A percentile compares a stretch with the other conserved stretches of the same genome.
These are phyloP conservation scores for Lactarius evosmus DNA, from an alignment of 768 basidiomycete species.

Conservation along the genomic window DNA sequence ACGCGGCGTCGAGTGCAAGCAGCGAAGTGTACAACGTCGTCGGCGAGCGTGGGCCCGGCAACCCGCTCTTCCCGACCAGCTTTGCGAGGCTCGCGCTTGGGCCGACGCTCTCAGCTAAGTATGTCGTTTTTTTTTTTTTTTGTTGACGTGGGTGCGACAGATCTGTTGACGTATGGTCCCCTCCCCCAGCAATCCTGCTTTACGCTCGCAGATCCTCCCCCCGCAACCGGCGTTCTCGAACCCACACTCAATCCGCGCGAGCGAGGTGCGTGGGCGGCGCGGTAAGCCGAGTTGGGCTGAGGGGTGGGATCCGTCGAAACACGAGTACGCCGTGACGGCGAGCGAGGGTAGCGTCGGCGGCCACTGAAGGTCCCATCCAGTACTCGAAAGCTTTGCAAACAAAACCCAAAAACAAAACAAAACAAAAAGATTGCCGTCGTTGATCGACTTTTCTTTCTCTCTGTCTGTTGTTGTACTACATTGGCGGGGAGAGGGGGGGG, in stretches of 20 bases:
- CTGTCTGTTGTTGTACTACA: background rate
- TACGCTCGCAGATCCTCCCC: conserved; percentile 34
- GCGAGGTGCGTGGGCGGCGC: conserved; percentile 28
- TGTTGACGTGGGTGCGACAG: background rate
- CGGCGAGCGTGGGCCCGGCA: conserved; percentile 66
- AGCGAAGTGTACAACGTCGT: conserved; percentile 45
- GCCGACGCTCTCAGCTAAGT: conserved; percentile 62
- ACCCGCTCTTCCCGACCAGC: conserved; percentile 78
- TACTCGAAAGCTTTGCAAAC: too few species aligned
- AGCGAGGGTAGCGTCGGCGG: conserved; percentile 37
- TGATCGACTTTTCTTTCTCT: too few species aligned
- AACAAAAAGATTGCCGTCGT: too few species aligned
- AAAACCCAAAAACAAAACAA: too few species aligned
- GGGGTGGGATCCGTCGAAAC: conserved; percentile 40
- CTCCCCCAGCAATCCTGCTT: conserved; percentile 28
- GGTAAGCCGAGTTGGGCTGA: conserved; percentile 40
- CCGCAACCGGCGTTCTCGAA: conserved; percentile 32
- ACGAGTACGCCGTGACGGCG: conserved; percentile 45
- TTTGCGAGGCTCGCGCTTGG: conserved; percentile 65
- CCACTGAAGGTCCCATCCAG: too few species aligned
- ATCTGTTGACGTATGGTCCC: background rate
- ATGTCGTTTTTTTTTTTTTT: conserved; percentile 25
- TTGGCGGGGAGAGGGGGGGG: too few species aligned
- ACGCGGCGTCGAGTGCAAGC: conserved; percentile 24
- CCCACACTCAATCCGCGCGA: conserved; percentile 30